Conservation (phyloP, 495 filamentous ascomycete genomes). For the Penicillium crystallinum region DNA sequence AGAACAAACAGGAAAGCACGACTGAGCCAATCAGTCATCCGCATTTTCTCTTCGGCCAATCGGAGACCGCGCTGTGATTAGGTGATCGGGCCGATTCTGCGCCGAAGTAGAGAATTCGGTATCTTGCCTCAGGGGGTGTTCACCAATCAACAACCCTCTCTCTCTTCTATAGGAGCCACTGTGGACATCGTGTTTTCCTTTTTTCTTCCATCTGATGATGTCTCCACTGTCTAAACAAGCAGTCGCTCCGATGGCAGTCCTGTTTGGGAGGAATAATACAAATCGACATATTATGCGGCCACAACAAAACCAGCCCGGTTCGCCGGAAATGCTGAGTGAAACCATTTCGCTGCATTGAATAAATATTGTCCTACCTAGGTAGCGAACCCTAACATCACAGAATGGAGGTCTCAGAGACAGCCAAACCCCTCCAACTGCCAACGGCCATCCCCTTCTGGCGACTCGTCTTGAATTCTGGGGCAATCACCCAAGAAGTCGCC, state of each 20-base stretch:
- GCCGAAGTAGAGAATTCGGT: background rate
- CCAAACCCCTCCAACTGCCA: slow-evolving; percentile 8
- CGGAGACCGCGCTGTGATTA: slow-evolving; percentile 2
- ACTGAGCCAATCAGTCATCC: background rate
- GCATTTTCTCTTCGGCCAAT: background rate
- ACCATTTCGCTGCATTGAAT: no score
- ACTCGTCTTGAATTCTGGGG: slow-evolving; percentile 39
- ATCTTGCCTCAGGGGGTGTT: background rate
- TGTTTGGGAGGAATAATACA: background rate
- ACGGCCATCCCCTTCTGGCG: slow-evolving; percentile 28
- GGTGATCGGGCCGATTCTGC: slow-evolving; percentile 12
- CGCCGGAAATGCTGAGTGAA: background rate
- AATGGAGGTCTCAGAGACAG: slow-evolving; percentile 8
- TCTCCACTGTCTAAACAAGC: slow-evolving; percentile 5
- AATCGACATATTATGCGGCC: background rate
- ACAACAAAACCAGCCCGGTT: background rate
- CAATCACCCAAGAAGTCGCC: slow-evolving; percentile 46
- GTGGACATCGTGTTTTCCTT: no score
- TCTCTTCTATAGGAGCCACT: no score
- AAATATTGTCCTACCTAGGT: background rate
- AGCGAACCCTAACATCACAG: background rate
- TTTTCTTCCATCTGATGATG: background rate
- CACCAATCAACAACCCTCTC: background rate
- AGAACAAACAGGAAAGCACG: background rate
- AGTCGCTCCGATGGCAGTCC: slow-evolving; percentile 8